These are phyloP conservation scores for Copromyces sp. DNA, from an alignment of 495 filamentous ascomycete species.

Conservation along the genomic window DNA sequence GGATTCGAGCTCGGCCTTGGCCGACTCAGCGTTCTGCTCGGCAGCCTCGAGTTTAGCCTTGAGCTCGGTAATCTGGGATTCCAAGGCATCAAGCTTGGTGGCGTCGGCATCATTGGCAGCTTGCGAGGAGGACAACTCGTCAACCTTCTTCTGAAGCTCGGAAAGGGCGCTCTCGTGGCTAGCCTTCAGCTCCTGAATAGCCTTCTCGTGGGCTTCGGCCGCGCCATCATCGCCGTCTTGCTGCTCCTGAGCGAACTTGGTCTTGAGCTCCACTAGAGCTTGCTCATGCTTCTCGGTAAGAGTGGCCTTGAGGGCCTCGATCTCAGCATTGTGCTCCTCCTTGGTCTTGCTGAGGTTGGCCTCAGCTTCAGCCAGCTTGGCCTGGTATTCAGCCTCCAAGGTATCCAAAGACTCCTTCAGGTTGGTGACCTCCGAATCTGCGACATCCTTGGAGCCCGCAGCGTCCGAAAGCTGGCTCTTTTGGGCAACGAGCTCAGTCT, in stretches of 20 bases:
- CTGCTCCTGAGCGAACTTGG: conserved; percentile 31
- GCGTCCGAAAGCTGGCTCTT: conserved; percentile 28
- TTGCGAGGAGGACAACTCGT: conserved; percentile 28
- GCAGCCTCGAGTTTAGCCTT: conserved; percentile 26
- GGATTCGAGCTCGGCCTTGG: conserved; percentile 29
- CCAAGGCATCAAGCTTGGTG: conserved; percentile 28
- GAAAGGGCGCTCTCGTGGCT: conserved; percentile 27
- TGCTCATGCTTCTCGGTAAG: conserved; percentile 33
- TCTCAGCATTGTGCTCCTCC: conserved; percentile 31
- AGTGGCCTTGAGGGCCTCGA: conserved; percentile 29
- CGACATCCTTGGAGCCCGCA: conserved; percentile 25
- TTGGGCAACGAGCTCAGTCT: conserved; percentile 27
- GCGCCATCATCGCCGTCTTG: conserved; percentile 23
- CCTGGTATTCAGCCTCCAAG: conserved; percentile 29
- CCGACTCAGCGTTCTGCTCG: conserved; percentile 24
- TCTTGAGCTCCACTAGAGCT: conserved; percentile 29
- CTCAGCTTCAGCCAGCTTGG: conserved; percentile 27
- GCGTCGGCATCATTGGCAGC: conserved; percentile 16
- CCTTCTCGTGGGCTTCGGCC: conserved; percentile 26
- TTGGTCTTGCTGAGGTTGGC: conserved; percentile 18
- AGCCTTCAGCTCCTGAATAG: conserved; percentile 30
- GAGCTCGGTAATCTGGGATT: conserved; percentile 33
- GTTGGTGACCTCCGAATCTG: conserved; percentile 29
- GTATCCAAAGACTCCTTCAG: conserved; percentile 34
- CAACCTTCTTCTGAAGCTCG: conserved; percentile 35